Evolutionary conservation across 345 rosid species (phyloP).

Genomic region (Hypericum perforatum): DNA sequence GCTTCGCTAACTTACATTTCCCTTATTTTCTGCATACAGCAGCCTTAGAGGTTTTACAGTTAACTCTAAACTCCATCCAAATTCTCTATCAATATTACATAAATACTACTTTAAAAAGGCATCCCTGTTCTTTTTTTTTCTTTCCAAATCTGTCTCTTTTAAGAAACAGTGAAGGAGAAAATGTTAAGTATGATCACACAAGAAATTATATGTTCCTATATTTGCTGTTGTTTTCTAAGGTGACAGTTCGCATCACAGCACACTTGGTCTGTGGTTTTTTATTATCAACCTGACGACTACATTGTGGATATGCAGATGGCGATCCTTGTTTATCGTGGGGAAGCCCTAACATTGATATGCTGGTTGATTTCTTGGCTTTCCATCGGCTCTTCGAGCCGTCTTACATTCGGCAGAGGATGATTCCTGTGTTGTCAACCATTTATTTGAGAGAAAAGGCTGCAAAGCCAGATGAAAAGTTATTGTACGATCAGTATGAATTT

Average conservation of each 20-base stretch:
- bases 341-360: constrained; percentile 60
- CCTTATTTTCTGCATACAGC: neutral
- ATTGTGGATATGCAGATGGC: constrained; percentile 25
- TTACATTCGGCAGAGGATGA: constrained; percentile 59
- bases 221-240: neutral
- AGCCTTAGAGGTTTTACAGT: neutral
- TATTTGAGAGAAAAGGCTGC: constrained; percentile 58
- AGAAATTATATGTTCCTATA: too few relatives aligned
- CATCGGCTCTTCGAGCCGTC: constrained; percentile 70
- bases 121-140: too few relatives aligned
- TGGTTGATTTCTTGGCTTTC: constrained; percentile 68
- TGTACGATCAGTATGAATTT: constrained; percentile 59
- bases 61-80: neutral
- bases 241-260: neutral
- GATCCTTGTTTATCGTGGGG: constrained; percentile 47
- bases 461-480: constrained; percentile 30
- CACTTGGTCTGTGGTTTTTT: too few relatives aligned
- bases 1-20: neutral
- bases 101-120: too few relatives aligned
- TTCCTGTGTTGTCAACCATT: constrained; percentile 74
- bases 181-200: too few relatives aligned
- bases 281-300: neutral
- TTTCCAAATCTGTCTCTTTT: too few relatives aligned
- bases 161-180: too few relatives aligned
- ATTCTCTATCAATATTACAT: too few relatives aligned